Conservation (phyloP, 2,329 filamentous ascomycete genomes). For the Cadophora malorum region DNA sequence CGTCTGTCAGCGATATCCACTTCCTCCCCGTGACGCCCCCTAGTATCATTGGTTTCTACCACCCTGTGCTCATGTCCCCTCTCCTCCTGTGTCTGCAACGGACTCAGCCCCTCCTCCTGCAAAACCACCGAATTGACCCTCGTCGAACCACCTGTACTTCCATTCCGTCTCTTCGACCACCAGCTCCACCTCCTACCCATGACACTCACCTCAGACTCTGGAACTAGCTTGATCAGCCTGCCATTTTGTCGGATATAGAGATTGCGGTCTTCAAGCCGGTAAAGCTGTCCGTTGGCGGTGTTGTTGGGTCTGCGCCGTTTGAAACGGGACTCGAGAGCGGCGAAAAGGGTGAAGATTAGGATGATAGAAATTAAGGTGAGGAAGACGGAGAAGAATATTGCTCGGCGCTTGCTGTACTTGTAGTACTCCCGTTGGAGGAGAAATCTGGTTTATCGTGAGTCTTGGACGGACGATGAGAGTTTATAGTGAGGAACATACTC, state of each 20-base stretch:
- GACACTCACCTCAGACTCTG: neutral
- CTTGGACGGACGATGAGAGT: neutral
- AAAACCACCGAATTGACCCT: constrained; percentile 2
- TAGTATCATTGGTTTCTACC: neutral
- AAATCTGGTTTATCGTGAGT: neutral
- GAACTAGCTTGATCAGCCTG: neutral
- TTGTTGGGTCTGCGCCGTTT: neutral
- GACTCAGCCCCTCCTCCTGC: neutral
- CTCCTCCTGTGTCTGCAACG: neutral
- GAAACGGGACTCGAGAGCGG: neutral
- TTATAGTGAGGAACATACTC: neutral
- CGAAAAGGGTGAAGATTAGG: neutral
- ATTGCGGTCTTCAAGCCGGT: neutral
- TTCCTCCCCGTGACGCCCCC: neutral
- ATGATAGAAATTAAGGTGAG: neutral
- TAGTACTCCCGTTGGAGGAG: neutral
- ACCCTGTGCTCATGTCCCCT: neutral
- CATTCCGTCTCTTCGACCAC: neutral
- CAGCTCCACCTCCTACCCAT: constrained; percentile 3
- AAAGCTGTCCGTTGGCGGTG: neutral
- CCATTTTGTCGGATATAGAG: neutral
- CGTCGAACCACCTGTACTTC: neutral
- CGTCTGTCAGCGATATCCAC: neutral
- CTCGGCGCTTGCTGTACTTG: neutral
- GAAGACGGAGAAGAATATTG: neutral